Evolutionary conservation across 805 yeast species (phyloP).

Genomic region (Ogataea pignaliae): DNA sequence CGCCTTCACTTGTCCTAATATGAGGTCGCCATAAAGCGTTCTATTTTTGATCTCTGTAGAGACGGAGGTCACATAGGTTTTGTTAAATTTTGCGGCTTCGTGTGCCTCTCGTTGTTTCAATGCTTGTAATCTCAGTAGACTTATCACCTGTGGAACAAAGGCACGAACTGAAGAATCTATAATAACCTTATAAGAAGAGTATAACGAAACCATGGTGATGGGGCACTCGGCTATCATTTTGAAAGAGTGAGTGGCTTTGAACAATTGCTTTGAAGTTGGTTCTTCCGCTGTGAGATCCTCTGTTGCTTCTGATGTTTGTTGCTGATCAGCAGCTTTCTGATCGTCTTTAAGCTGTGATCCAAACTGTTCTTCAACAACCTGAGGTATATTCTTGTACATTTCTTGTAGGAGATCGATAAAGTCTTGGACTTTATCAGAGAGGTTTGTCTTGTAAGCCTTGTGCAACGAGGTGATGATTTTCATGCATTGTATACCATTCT

Average conservation of each 20-base stretch:
- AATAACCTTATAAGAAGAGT: constrained; percentile 78
- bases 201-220: constrained; percentile 88
- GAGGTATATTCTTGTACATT: constrained; percentile 76
- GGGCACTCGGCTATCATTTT: constrained; percentile 95
- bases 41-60: constrained; percentile 74
- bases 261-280: constrained; percentile 45
- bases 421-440: constrained; percentile 68
- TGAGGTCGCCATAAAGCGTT: constrained; percentile 79
- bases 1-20: constrained; percentile 91
- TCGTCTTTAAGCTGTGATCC: constrained; percentile 21
- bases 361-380: constrained; percentile 68
- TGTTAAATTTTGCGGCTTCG: constrained; percentile 48
- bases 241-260: constrained; percentile 74
- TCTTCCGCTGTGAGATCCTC: constrained; percentile 39
- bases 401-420: constrained; percentile 73
- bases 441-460: constrained; percentile 68
- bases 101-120: constrained; percentile 73
- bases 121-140: constrained; percentile 71
- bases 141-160: constrained; percentile 79
- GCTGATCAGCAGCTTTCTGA: constrained; percentile 1
- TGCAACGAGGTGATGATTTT: constrained; percentile 81
- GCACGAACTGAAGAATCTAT: constrained; percentile 66
- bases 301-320: constrained; percentile 31
- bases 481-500: constrained; percentile 89
- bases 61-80: constrained; percentile 62